These are phyloP conservation scores for Yamadazyma taylorii DNA, from an alignment of 1,139 yeast genomes.

Conservation along the genomic window DNA sequence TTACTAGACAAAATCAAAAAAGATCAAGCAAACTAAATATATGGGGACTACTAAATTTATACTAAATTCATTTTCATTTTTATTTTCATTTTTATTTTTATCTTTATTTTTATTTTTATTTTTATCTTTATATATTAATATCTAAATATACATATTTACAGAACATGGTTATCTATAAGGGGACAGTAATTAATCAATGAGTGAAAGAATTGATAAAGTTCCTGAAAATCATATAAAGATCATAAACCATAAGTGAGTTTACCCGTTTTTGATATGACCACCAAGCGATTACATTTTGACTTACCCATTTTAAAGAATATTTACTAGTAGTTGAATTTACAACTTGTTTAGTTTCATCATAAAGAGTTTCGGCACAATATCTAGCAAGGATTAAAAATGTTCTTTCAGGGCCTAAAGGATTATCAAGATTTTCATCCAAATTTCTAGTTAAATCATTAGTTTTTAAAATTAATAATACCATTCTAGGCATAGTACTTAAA, in stretches of 20 bases:
- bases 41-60: too few species aligned
- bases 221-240: constrained; percentile 31
- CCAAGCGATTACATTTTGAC: constrained; percentile 45
- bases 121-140: background rate
- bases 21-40: constrained; percentile 23
- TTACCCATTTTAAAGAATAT: constrained; percentile 42
- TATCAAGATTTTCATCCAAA: constrained; percentile 77
- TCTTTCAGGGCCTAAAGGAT: constrained; percentile 85
- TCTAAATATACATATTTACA: constrained; percentile 1
- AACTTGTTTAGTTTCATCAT: constrained; percentile 56
- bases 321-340: constrained; percentile 30
- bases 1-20: constrained; percentile 73
- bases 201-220: background rate
- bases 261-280: constrained; percentile 49
- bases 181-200: too few species aligned
- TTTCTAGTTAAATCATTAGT: constrained; percentile 92
- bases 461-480: constrained; percentile 81
- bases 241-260: constrained; percentile 58
- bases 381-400: constrained; percentile 87
- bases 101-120: background rate
- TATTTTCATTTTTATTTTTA: background rate
- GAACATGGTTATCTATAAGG: background rate
- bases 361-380: constrained; percentile 83
- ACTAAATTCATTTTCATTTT: too few species aligned
- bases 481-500: constrained; percentile 77